Percentiles rank a stretch among this genome's conserved stretches.
phyloP scores from a whole-genome alignment of 805 yeast species.

The Zygotorulaspora sp. region DNA sequence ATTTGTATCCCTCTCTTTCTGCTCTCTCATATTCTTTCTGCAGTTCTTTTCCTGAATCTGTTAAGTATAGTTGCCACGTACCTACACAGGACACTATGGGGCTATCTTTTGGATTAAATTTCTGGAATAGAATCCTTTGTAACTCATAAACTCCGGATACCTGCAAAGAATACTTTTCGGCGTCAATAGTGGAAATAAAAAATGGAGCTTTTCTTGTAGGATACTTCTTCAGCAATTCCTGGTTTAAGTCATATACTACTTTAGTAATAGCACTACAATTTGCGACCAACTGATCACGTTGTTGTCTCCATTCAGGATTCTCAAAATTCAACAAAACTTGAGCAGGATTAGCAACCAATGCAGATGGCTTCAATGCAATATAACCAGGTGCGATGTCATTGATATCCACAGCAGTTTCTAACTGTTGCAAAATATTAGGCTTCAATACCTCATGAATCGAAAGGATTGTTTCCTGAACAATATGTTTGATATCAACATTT shows the following conservation, averaged over 20 bases:
- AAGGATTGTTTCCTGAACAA: constrained; percentile 57
- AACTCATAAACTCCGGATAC: constrained; percentile 79
- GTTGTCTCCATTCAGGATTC: constrained; percentile 48
- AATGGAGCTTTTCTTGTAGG: constrained; percentile 70
- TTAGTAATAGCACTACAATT: constrained; percentile 64
- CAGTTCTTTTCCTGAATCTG: constrained; percentile 61
- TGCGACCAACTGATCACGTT: constrained; percentile 54
- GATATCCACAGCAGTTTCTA: constrained; percentile 43
- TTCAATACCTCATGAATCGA: constrained; percentile 65
- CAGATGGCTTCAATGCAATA: constrained; percentile 91
- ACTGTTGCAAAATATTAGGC: constrained; percentile 64
- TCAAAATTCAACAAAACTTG: constrained; percentile 59
- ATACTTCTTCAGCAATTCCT: constrained; percentile 43
- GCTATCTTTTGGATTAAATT: constrained; percentile 57
- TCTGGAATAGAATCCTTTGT: constrained; percentile 73
- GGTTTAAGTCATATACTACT: constrained; percentile 51
- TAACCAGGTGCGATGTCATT: constrained; percentile 84
- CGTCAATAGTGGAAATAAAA: constrained; percentile 78
- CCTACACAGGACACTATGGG: constrained; percentile 71
- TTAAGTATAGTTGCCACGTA: constrained; percentile 87
- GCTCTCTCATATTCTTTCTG: constrained; percentile 64
- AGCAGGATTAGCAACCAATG: constrained; percentile 74
- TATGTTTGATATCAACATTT: constrained; percentile 51
- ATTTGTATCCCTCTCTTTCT: constrained; percentile 51
- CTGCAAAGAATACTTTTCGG: constrained; percentile 85